Percentiles rank a stretch among this genome's conserved stretches.
Evolutionary conservation across 768 basidiomycete genomes (phyloP).

Genomic region (Amanita rimosa): DNA sequence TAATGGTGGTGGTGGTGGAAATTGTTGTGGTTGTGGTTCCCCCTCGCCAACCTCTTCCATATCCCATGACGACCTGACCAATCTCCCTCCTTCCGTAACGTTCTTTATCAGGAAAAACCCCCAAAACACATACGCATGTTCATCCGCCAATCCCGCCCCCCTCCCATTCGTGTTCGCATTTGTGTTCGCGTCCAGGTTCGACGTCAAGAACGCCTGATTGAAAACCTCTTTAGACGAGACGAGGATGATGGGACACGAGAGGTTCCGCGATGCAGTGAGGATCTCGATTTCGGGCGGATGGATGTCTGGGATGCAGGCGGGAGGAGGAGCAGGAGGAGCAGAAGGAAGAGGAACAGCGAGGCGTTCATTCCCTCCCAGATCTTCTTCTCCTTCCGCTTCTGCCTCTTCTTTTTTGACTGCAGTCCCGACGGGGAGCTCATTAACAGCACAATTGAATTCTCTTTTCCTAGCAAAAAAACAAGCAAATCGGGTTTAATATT

Average conservation of each 20-base stretch:
- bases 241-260: slow-evolving; percentile 1
- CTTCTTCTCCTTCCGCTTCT: not conserved
- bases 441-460: slow-evolving; percentile 2
- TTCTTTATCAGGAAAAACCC: slow-evolving; percentile 1
- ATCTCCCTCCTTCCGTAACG: not conserved
- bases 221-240: not conserved
- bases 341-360: not conserved
- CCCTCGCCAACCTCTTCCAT: not conserved
- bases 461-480: not conserved
- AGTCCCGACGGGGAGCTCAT: not conserved
- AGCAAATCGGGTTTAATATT: too few relatives aligned
- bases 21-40: too few relatives aligned
- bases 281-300: slow-evolving; percentile 4
- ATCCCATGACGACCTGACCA: not conserved
- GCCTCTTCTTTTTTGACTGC: not conserved
- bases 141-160: not conserved
- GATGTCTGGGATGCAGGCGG: not conserved
- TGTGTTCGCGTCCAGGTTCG: too few relatives aligned
- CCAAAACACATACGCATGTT: slow-evolving; percentile 6
- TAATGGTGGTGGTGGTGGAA: too few relatives aligned
- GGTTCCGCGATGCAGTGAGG: not conserved
- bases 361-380: not conserved
- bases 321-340: not conserved
- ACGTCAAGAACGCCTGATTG: not conserved
- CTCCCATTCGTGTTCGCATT: too few relatives aligned